phyloP scores from a whole-genome alignment of 176 grass and related monocot genomes.

The Rhynchospora breviuscula region DNA sequence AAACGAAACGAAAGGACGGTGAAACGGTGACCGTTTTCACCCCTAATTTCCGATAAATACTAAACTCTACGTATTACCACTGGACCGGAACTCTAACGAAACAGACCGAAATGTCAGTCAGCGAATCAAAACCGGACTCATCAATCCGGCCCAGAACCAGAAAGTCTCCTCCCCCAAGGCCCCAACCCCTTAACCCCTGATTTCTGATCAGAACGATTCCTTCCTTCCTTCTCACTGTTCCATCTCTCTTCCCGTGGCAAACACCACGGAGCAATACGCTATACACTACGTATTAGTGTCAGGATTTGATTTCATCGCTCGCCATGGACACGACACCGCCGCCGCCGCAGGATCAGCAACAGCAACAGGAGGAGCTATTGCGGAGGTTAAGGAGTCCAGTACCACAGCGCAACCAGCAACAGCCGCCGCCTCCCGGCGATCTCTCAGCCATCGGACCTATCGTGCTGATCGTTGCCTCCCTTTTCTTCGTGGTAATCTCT shows the following conservation, averaged over 20 bases:
- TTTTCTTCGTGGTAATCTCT: constrained; percentile 27
- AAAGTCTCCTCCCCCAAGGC: no score
- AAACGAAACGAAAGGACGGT: no score
- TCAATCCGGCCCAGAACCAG: no score
- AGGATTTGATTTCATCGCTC: background rate
- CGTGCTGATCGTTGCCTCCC: constrained; percentile 8
- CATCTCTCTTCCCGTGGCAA: background rate
- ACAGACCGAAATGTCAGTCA: no score
- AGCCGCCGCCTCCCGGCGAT: background rate
- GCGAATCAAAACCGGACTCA: no score
- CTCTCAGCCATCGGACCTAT: background rate
- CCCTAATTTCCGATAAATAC: no score
- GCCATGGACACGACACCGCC: constrained; percentile 21
- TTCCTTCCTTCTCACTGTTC: background rate
- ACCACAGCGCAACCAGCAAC: background rate
- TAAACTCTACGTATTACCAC: no score
- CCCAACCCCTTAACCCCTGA: no score
- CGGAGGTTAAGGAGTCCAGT: background rate
- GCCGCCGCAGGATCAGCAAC: background rate
- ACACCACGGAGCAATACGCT: background rate
- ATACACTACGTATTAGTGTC: background rate
- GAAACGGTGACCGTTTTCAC: no score
- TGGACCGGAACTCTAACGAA: no score
- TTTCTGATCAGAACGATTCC: background rate
- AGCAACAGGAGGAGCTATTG: background rate